Evolutionary conservation across 192 early-diverging fungal genomes (phyloP).

Genomic region (Linnemannia zychae): DNA sequence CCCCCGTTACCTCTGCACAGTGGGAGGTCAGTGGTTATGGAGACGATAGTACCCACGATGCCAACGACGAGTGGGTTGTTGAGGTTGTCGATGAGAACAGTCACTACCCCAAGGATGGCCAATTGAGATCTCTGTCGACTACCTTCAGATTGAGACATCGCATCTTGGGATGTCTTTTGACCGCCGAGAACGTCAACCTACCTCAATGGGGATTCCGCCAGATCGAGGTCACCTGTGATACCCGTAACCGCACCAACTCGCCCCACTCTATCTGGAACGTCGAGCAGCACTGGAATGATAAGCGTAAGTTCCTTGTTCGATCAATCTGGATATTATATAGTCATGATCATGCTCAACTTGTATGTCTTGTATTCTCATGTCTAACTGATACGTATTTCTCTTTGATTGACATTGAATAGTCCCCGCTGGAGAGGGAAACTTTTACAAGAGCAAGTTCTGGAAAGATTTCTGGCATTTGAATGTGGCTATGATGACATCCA

Average conservation of each 20-base stretch:
- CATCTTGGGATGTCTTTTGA: constrained; percentile 80
- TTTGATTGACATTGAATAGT: constrained; percentile 62
- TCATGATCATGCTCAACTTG: no score
- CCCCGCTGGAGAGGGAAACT: constrained; percentile 71
- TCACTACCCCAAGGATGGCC: constrained; percentile 54
- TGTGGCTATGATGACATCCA: constrained; percentile 95
- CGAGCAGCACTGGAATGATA: constrained; percentile 86
- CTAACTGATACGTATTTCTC: background rate
- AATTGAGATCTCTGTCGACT: constrained; percentile 82
- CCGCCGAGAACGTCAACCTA: constrained; percentile 78
- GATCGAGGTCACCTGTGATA: constrained; percentile 91
- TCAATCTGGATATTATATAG: no score
- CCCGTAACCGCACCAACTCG: constrained; percentile 66
- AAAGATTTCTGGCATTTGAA: constrained; percentile 92
- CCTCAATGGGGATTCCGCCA: constrained; percentile 99
- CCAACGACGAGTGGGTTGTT: constrained; percentile 93
- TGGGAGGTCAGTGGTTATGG: constrained; percentile 96
- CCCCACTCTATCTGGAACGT: constrained; percentile 93
- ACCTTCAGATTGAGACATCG: constrained; percentile 85
- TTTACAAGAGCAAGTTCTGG: constrained; percentile 83
- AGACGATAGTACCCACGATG: constrained; percentile 75
- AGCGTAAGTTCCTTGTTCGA: no score
- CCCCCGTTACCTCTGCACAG: constrained; percentile 78
- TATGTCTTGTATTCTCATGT: no score
- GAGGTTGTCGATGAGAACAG: constrained; percentile 82